Evolutionary conservation across 2,329 filamentous ascomycete genomes (phyloP).

Genomic region (Fusarium ramigenum): DNA sequence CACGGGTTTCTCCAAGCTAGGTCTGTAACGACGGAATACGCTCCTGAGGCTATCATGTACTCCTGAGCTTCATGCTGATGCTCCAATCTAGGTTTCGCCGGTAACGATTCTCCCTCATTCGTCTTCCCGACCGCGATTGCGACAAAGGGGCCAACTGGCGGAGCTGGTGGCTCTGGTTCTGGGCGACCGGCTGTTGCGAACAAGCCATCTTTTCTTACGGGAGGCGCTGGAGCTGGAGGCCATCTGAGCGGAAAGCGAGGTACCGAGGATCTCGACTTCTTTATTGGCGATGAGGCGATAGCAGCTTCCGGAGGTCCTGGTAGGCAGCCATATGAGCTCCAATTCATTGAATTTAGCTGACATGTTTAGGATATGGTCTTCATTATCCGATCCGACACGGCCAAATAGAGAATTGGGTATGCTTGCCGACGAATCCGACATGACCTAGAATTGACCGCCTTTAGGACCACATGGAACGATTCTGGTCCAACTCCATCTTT

Average conservation of each 20-base stretch:
- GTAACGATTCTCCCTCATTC: constrained; percentile 98
- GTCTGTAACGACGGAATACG: constrained; percentile 60
- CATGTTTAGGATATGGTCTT: constrained; percentile 80
- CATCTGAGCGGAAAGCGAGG: constrained; percentile 92
- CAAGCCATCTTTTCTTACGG: constrained; percentile 94
- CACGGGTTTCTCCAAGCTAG: constrained; percentile 99
- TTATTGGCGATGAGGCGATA: constrained; percentile 96
- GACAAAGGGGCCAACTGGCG: constrained; percentile 82
- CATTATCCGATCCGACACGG: constrained; percentile 98
- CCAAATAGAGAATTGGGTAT: constrained; percentile 98
- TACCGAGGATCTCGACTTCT: constrained; percentile 97
- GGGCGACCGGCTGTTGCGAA: constrained; percentile 91
- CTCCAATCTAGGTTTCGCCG: constrained; percentile 81
- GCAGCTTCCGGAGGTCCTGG: constrained; percentile 84
- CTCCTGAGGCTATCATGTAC: constrained; percentile 11
- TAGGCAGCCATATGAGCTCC: constrained; percentile 50
- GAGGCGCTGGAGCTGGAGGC: constrained; percentile 82
- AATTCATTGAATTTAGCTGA: constrained; percentile 32
- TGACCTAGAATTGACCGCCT: constrained; percentile 41
- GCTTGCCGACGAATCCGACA: constrained; percentile 38
- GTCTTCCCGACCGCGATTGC: constrained; percentile 99
- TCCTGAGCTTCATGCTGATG: constrained; percentile 38
- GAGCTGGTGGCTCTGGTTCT: constrained; percentile 79
- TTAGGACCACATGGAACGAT: constrained; percentile 98
- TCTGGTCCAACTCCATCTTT: constrained; percentile 99